Conservation (phyloP, 371 early-diverging fungal species). For the Lichtheimia ramosa region DNA sequence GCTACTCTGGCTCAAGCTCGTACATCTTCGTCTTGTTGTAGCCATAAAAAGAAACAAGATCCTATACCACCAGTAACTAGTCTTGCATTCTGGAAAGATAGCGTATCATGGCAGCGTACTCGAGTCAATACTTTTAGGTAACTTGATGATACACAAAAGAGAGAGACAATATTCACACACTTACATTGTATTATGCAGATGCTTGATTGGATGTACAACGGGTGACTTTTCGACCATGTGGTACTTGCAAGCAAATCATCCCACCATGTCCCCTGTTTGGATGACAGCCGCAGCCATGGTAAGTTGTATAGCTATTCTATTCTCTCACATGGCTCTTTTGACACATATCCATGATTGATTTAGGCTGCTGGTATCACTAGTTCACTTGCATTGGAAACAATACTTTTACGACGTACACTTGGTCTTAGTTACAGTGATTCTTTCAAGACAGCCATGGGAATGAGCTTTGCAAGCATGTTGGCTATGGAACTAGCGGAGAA, state of each 20-base stretch:
- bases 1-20: no score
- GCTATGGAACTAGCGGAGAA: conserved; percentile 60
- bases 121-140: conserved; percentile 49
- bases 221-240: conserved; percentile 56
- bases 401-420: conserved; percentile 44
- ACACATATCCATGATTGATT: background rate
- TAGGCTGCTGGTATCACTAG: conserved; percentile 50
- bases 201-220: conserved; percentile 52
- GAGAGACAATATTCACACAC: background rate
- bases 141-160: background rate
- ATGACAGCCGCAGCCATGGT: conserved; percentile 53
- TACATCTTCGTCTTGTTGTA: background rate
- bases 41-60: background rate
- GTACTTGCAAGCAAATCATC: conserved; percentile 48
- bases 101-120: conserved; percentile 45
- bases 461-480: conserved; percentile 60
- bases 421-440: conserved; percentile 33
- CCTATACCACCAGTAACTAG: conserved; percentile 4
- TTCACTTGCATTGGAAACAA: conserved; percentile 51
- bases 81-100: conserved; percentile 47
- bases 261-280: conserved; percentile 34
- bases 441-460: conserved; percentile 57
- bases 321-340: no score
- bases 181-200: conserved; percentile 23
- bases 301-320: background rate